Conservation (phyloP, 345 rosid genomes). For the Ricinus communis region DNA sequence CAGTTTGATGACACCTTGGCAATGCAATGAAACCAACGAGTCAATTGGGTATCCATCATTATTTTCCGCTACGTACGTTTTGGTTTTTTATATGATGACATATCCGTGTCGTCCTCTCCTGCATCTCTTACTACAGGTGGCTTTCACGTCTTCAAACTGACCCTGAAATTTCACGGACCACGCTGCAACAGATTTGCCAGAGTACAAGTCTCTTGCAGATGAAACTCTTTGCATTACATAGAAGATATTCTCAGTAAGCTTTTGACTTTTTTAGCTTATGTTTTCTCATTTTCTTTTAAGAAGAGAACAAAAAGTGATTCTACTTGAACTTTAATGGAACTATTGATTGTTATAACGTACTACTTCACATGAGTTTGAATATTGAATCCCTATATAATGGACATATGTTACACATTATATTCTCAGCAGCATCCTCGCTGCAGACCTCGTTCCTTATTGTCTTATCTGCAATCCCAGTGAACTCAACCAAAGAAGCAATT, state of each 20-base stretch:
- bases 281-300: not conserved
- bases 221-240: too few relatives aligned
- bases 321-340: not conserved
- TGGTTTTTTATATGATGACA: too few relatives aligned
- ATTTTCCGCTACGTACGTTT: too few relatives aligned
- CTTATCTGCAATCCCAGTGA: not conserved
- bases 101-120: too few relatives aligned
- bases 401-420: slow-evolving; percentile 4
- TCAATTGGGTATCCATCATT: too few relatives aligned
- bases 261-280: not conserved
- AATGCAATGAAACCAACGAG: too few relatives aligned
- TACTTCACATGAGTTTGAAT: slow-evolving; percentile 4
- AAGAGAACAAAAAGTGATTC: not conserved
- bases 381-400: slow-evolving; percentile 5
- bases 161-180: too few relatives aligned
- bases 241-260: not conserved
- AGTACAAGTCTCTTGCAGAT: too few relatives aligned
- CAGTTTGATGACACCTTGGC: too few relatives aligned
- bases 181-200: too few relatives aligned
- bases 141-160: too few relatives aligned
- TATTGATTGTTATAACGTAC: slow-evolving; percentile 7
- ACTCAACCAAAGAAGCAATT: not conserved
- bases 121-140: too few relatives aligned
- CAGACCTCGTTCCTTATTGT: slow-evolving; percentile 16
- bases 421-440: not conserved